Evolutionary conservation across 1,284 basidiomycete species (phyloP), one percentile per base, ranked within the genome.

Genomic region (Bjerkandera adusta): DNA sequence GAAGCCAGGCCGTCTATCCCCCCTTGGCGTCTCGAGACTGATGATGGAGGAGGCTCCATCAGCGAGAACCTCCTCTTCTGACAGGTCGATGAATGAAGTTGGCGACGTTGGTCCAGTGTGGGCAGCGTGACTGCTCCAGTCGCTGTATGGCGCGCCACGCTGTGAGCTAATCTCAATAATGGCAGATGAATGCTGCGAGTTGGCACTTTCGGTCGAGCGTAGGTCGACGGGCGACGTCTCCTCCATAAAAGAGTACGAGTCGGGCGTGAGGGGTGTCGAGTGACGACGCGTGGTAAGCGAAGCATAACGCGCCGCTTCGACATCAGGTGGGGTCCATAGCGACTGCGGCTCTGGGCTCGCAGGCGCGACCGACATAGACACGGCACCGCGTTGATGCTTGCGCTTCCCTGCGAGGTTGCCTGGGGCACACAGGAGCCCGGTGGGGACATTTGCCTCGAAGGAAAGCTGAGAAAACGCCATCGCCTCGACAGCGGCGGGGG

Each of bases 51-150:
- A 58, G 32, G 54, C 36, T 21, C 53, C 56, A 53, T 59, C 58
- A 44, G 49, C 54, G 32, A 48, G 57, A 16, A 55, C 60, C 46
- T 79, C 77, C 37, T 82, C 82, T 51, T 85, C 84, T 53, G 81
- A 83, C 53, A 83, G 68, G 68, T 85, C 79, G 43, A 83, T 82
- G 67, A 84, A 85, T 24, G 83, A 85, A 48, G 67, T 70, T 43
- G 73, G 69, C 3, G 70, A 73, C 13, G 49, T 53, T 26, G 58
- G 49, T 3, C 45, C 24, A 16, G 13, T 26, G 20, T 32, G 42
- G 24, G 38, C 37, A 27, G 25, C 12, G 34, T 50, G 41, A 36
- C 54, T 50, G 22, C 45, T 49, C 49, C 56, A 43, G 36, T 53
- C 56, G 52, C 50, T 60, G 51, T 53, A 36, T 43, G 53, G 49